Evolutionary conservation across 2,329 filamentous ascomycete species (phyloP).

Genomic region (Lasiodiplodia sp.): DNA sequence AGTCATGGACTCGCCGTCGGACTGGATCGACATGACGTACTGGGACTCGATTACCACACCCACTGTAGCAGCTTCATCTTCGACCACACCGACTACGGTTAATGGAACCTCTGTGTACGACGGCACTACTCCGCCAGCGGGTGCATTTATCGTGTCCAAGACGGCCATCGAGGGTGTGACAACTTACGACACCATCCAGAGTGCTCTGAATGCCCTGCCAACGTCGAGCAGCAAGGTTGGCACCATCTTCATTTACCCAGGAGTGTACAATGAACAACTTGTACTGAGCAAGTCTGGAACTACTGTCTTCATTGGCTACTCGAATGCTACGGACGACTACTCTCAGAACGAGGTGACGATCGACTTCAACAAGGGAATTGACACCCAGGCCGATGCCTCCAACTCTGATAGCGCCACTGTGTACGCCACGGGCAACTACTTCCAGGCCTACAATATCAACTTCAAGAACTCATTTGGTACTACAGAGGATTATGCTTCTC

Average conservation of each 20-base stretch:
- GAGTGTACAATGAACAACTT: slow-evolving; percentile 66
- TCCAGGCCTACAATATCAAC: slow-evolving; percentile 67
- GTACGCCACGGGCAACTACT: slow-evolving; percentile 53
- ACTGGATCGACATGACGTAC: slow-evolving; percentile 51
- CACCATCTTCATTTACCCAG: slow-evolving; percentile 66
- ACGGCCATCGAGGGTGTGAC: slow-evolving; percentile 38
- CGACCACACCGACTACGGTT: slow-evolving; percentile 39
- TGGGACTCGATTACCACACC: slow-evolving; percentile 48
- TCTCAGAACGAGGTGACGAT: slow-evolving; percentile 63
- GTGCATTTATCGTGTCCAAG: slow-evolving; percentile 56
- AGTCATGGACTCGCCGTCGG: slow-evolving; percentile 45
- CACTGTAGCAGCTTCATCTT: slow-evolving; percentile 34
- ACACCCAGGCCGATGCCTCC: slow-evolving; percentile 40
- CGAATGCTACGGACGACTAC: slow-evolving; percentile 62
- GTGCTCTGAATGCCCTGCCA: slow-evolving; percentile 62
- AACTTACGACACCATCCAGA: slow-evolving; percentile 55
- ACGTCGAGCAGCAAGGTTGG: slow-evolving; percentile 55
- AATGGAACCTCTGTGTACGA: slow-evolving; percentile 26
- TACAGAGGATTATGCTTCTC: slow-evolving; percentile 53
- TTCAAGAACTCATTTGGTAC: slow-evolving; percentile 52
- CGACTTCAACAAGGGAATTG: slow-evolving; percentile 55
- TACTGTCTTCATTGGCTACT: slow-evolving; percentile 60
- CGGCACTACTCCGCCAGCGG: slow-evolving; percentile 53
- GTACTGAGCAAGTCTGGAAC: slow-evolving; percentile 64
- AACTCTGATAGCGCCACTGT: slow-evolving; percentile 61